Evolutionary conservation across 2,329 filamentous ascomycete genomes (phyloP).

Genomic region (Colletotrichum paranaense): DNA sequence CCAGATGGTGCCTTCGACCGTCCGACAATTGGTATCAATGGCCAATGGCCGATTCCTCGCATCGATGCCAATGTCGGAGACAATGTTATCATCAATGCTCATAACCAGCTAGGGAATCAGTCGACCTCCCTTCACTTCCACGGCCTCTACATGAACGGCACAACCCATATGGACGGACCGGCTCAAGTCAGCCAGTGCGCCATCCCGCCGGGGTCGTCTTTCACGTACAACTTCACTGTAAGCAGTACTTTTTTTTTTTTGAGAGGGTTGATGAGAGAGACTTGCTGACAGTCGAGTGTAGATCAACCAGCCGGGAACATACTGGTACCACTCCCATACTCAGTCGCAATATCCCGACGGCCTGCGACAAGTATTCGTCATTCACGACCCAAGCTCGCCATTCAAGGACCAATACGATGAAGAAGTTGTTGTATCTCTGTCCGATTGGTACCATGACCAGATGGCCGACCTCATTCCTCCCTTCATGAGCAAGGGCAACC

Average conservation of each 20-base stretch:
- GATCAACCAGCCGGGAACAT: conserved; percentile 76
- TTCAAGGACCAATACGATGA: conserved; percentile 69
- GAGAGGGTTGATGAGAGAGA: background rate
- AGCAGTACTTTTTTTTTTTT: conserved; percentile 20
- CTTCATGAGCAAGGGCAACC: conserved; percentile 66
- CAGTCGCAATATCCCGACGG: conserved; percentile 78
- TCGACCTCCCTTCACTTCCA: conserved; percentile 76
- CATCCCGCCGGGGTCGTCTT: conserved; percentile 71
- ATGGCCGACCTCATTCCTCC: conserved; percentile 57
- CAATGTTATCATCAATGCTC: conserved; percentile 66
- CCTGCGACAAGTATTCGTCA: conserved; percentile 71
- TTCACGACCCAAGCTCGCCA: conserved; percentile 72
- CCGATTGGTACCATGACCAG: conserved; percentile 77
- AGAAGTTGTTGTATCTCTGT: conserved; percentile 72
- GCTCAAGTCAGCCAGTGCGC: conserved; percentile 74
- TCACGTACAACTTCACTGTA: conserved; percentile 78
- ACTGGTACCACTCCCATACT: conserved; percentile 83
- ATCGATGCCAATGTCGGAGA: conserved; percentile 74
- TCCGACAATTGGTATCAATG: conserved; percentile 82
- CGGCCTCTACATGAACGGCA: conserved; percentile 76
- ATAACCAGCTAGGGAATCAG: conserved; percentile 71
- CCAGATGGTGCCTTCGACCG: conserved; percentile 75
- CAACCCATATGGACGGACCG: conserved; percentile 78
- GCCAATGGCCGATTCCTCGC: conserved; percentile 77
- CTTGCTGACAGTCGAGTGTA: conserved; percentile 37